Evolutionary conservation across 495 filamentous ascomycete genomes (phyloP).

Genomic region (Annulohypoxylon nitens): DNA sequence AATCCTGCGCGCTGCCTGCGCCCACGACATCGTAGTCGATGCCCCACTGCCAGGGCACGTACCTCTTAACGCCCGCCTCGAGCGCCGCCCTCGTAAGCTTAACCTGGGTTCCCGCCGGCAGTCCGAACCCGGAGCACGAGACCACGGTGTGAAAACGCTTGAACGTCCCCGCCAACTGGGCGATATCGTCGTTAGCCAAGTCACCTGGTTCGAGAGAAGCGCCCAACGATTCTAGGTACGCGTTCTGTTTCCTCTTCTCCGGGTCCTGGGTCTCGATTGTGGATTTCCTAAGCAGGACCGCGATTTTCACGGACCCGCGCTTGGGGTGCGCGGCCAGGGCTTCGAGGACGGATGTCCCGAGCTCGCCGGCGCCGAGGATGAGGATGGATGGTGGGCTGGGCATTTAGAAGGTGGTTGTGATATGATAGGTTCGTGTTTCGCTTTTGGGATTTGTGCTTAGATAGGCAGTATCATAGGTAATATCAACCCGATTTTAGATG

Average conservation of each 20-base stretch:
- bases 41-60: conserved; percentile 76
- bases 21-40: conserved; percentile 74
- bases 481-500: neutral
- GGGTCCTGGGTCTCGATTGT: conserved; percentile 57
- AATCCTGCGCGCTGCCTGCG: conserved; percentile 63
- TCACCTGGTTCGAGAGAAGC: conserved; percentile 63
- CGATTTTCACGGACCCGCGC: conserved; percentile 49
- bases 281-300: conserved; percentile 64
- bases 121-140: conserved; percentile 66
- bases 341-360: conserved; percentile 67
- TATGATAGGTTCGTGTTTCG: neutral
- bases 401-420: neutral
- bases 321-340: conserved; percentile 60
- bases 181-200: conserved; percentile 54
- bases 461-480: no score
- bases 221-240: conserved; percentile 50
- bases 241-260: conserved; percentile 41
- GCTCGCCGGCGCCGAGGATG: conserved; percentile 72
- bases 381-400: conserved; percentile 58
- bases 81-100: conserved; percentile 67
- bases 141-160: conserved; percentile 64
- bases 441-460: neutral
- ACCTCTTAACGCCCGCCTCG: conserved; percentile 58
- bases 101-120: conserved; percentile 63
- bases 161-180: conserved; percentile 62